Evolutionary conservation across 257 asterid genomes (phyloP).

Genomic region (Voacanga thouarsii): DNA sequence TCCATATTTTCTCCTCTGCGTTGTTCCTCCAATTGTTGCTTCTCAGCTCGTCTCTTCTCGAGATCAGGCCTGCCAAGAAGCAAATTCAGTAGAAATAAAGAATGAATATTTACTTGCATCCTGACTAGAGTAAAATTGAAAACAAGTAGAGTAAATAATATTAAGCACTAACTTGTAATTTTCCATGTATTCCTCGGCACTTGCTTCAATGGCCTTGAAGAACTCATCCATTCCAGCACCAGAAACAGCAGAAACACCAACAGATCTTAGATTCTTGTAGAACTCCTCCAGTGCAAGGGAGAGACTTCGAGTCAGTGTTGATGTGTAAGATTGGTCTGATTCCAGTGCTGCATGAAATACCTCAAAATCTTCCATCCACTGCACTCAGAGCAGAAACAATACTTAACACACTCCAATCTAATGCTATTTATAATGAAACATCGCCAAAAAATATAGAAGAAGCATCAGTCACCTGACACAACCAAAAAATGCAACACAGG

Average conservation of each 20-base stretch:
- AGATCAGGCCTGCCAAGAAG: conserved; percentile 43
- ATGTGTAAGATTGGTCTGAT: conserved; percentile 75
- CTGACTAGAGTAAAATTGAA: too few relatives aligned
- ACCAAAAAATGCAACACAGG: background rate
- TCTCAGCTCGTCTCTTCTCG: conserved; percentile 84
- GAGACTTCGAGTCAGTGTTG: conserved; percentile 84
- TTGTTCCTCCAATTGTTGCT: conserved; percentile 72
- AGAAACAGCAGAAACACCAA: conserved; percentile 91
- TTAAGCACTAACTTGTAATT: conserved; percentile 59
- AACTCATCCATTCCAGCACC: conserved; percentile 90
- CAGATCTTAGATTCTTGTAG: conserved; percentile 75
- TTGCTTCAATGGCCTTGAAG: conserved; percentile 72
- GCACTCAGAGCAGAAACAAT: conserved; percentile 28
- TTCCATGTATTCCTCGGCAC: conserved; percentile 91
- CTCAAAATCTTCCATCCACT: conserved; percentile 99
- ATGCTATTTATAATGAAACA: too few relatives aligned
- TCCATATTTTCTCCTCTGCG: conserved; percentile 73
- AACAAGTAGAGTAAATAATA: background rate
- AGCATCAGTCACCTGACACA: too few relatives aligned
- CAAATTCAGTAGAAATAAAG: background rate
- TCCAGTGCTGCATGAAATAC: conserved; percentile 80
- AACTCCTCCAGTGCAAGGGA: conserved; percentile 89
- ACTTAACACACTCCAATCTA: background rate
- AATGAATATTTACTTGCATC: background rate
- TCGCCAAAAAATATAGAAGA: too few relatives aligned